Evolutionary conservation across 345 rosid species (phyloP).

Genomic region (Anastatica hierochuntica): DNA sequence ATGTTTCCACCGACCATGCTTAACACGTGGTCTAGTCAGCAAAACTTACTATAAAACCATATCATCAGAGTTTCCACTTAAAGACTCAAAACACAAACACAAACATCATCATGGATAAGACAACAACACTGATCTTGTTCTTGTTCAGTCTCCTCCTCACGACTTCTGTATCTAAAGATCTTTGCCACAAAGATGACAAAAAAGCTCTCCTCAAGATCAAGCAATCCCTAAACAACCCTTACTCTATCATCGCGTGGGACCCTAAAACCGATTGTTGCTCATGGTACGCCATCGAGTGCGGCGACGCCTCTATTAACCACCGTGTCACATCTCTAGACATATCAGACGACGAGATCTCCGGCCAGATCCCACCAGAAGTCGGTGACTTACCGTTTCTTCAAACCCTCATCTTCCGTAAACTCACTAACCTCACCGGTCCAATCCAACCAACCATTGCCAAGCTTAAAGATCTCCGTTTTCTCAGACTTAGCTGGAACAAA

Average conservation of each 20-base stretch:
- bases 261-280: constrained; percentile 59
- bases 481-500: constrained; percentile 41
- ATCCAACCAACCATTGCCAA: constrained; percentile 48
- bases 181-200: constrained; percentile 52
- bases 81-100: constrained; percentile 3
- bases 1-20: not conserved
- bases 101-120: not conserved
- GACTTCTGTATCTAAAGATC: constrained; percentile 32
- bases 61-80: constrained; percentile 8
- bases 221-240: constrained; percentile 47
- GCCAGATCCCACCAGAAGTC: constrained; percentile 39
- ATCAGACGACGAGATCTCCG: constrained; percentile 34
- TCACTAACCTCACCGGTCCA: constrained; percentile 48
- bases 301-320: constrained; percentile 38
- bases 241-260: constrained; percentile 49
- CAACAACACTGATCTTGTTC: constrained; percentile 18
- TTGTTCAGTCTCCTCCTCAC: constrained; percentile 16
- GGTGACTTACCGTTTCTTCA: constrained; percentile 56
- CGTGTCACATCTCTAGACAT: constrained; percentile 51
- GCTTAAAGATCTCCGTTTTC: constrained; percentile 39
- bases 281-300: constrained; percentile 53
- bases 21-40: constrained; percentile 12
- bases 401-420: constrained; percentile 36
- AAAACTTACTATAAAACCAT: not conserved
- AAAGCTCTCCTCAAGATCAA: constrained; percentile 47